Evolutionary conservation across 2,329 filamentous ascomycete genomes (phyloP).

Genomic region (Zymoseptoria tritici): DNA sequence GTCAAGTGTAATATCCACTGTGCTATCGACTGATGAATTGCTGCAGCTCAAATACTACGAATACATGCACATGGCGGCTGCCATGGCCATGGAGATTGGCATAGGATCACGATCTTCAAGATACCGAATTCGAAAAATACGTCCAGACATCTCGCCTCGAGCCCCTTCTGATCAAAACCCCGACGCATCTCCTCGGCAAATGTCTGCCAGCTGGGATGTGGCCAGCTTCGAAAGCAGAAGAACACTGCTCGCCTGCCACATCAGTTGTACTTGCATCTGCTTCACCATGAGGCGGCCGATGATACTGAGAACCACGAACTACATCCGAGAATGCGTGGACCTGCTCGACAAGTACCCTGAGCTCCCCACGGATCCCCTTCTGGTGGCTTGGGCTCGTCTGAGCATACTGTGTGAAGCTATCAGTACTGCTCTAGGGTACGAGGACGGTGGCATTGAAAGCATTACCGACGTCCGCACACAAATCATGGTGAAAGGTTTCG

Average conservation of each 20-base stretch:
- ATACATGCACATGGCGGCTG: conserved; percentile 45
- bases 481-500: conserved; percentile 57
- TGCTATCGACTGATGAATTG: not conserved
- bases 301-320: conserved; percentile 52
- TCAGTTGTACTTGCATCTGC: conserved; percentile 51
- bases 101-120: conserved; percentile 18
- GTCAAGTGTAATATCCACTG: not conserved
- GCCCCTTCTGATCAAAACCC: conserved; percentile 22
- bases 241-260: conserved; percentile 54
- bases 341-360: conserved; percentile 48
- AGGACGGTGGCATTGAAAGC: conserved; percentile 49
- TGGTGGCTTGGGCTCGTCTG: conserved; percentile 54
- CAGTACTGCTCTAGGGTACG: conserved; percentile 57
- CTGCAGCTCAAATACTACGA: conserved; percentile 42
- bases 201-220: conserved; percentile 38
- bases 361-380: conserved; percentile 49
- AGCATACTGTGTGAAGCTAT: conserved; percentile 62
- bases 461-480: conserved; percentile 58
- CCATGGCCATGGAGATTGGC: conserved; percentile 44
- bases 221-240: conserved; percentile 50
- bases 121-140: conserved; percentile 6
- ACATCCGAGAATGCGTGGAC: conserved; percentile 54
- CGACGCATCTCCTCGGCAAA: conserved; percentile 17
- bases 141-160: conserved; percentile 14
- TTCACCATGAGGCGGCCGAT: conserved; percentile 56